These are phyloP conservation scores for Penicillium digitatum DNA, from an alignment of 2,329 filamentous ascomycete species.

Conservation along the genomic window DNA sequence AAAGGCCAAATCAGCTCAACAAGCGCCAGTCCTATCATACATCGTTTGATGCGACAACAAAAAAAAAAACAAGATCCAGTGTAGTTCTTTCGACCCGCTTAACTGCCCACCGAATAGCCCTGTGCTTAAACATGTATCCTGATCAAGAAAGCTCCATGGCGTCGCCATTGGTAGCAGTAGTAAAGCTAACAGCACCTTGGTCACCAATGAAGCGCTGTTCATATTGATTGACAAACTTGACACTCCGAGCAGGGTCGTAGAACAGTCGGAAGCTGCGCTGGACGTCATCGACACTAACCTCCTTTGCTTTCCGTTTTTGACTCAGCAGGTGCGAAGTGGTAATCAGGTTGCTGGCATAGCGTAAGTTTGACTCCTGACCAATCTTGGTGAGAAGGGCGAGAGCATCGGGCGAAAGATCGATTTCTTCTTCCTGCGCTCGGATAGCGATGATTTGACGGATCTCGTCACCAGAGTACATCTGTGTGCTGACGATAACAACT, in stretches of 20 bases:
- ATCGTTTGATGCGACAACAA: slow-evolving; percentile 31
- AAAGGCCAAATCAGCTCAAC: slow-evolving; percentile 25
- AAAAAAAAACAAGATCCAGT: slow-evolving; percentile 17
- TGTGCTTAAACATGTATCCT: slow-evolving; percentile 12
- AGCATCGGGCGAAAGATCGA: slow-evolving; percentile 85
- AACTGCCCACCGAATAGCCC: slow-evolving; percentile 11
- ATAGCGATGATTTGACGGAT: slow-evolving; percentile 90
- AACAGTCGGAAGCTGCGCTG: slow-evolving; percentile 92
- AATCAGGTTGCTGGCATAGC: slow-evolving; percentile 97
- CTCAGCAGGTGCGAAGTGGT: slow-evolving; percentile 85
- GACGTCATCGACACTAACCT: slow-evolving; percentile 82
- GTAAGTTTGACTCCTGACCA: slow-evolving; percentile 81
- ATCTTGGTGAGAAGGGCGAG: slow-evolving; percentile 93
- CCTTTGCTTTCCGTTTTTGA: slow-evolving; percentile 78
- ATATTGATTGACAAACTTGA: slow-evolving; percentile 83
- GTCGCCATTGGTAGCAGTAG: slow-evolving; percentile 53
- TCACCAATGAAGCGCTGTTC: slow-evolving; percentile 93
- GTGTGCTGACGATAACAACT: slow-evolving; percentile 92
- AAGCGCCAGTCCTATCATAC: slow-evolving; percentile 41
- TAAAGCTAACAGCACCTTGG: slow-evolving; percentile 72
- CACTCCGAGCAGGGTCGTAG: slow-evolving; percentile 82
- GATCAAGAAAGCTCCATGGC: slow-evolving; percentile 64
- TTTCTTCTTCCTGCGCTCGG: slow-evolving; percentile 90
- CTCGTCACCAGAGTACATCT: slow-evolving; percentile 75
- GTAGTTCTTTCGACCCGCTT: slow-evolving; percentile 18